phyloP scores from a whole-genome alignment of 2,329 filamentous ascomycete species.

The Colletotrichum shisoi region DNA sequence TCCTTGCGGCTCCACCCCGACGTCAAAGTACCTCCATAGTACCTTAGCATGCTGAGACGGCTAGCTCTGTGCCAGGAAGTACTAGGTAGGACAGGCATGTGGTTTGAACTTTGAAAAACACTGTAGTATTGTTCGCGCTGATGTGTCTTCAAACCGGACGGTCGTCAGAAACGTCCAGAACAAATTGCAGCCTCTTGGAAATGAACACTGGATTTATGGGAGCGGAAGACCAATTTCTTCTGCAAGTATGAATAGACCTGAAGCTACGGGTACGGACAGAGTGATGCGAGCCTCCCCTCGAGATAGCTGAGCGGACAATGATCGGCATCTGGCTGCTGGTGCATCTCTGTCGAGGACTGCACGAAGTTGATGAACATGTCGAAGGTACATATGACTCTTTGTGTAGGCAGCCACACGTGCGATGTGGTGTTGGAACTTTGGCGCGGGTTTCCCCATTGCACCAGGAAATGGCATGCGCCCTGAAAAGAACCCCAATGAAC shows the following conservation, averaged over 20 bases:
- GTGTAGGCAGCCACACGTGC: too few relatives aligned
- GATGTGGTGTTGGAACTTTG: not conserved
- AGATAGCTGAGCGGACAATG: constrained; percentile 23
- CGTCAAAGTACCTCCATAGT: not conserved
- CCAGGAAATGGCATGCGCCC: not conserved
- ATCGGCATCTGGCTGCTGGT: constrained; percentile 31
- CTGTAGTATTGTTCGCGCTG: constrained; percentile 37
- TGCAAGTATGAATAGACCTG: constrained; percentile 3
- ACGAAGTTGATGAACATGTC: not conserved
- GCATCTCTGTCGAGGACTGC: not conserved
- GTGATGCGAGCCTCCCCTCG: constrained; percentile 24
- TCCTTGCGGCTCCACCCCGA: constrained; percentile 35
- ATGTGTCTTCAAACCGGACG: constrained; percentile 38
- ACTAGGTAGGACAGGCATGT: constrained; percentile 23
- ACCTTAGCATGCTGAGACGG: not conserved
- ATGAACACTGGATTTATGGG: constrained; percentile 18
- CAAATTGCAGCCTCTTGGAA: constrained; percentile 21
- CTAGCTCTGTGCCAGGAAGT: constrained; percentile 15
- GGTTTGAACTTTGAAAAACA: constrained; percentile 39
- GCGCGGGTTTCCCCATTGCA: not conserved
- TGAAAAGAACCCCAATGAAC: not conserved
- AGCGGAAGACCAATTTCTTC: constrained; percentile 27
- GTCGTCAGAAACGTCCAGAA: constrained; percentile 34
- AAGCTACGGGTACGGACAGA: not conserved
- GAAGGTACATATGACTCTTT: not conserved